These are phyloP conservation scores for Saccharomycopsis phalli DNA, from an alignment of 1,139 yeast species.

Conservation along the genomic window DNA sequence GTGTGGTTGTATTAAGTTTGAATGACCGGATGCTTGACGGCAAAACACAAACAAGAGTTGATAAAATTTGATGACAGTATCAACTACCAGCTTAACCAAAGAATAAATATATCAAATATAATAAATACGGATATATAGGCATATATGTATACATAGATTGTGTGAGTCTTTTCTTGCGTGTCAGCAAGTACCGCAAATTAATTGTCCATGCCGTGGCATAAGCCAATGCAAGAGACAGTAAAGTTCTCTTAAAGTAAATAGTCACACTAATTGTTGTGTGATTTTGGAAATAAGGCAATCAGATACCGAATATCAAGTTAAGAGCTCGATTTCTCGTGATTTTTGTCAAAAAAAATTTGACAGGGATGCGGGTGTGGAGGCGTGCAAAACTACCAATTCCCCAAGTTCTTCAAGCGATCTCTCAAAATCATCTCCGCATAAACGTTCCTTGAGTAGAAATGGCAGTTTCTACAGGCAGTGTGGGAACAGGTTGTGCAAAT, in stretches of 20 bases:
- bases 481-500: conserved; percentile 17
- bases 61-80: too few species aligned
- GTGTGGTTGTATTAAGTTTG: too few species aligned
- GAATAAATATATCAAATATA: too few species aligned
- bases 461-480: conserved; percentile 14
- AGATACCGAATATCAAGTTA: too few species aligned
- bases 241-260: not conserved
- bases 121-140: too few species aligned
- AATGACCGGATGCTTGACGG: too few species aligned
- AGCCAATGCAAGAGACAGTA: not conserved
- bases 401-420: conserved; percentile 15
- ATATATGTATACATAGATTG: too few species aligned
- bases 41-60: too few species aligned
- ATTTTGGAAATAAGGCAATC: not conserved
- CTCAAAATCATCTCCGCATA: conserved; percentile 18
- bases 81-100: too few species aligned
- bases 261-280: not conserved
- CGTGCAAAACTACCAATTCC: conserved; percentile 9
- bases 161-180: too few species aligned
- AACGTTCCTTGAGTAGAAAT: conserved; percentile 15
- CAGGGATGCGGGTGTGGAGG: not conserved
- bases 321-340: not conserved
- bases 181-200: too few species aligned
- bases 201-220: not conserved
- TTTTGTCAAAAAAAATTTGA: not conserved